A percentile compares a stretch with the other conserved stretches of the same genome.
These are phyloP conservation scores for Benincasa hispida DNA, from an alignment of 306 rosid species.

Conservation along the genomic window DNA sequence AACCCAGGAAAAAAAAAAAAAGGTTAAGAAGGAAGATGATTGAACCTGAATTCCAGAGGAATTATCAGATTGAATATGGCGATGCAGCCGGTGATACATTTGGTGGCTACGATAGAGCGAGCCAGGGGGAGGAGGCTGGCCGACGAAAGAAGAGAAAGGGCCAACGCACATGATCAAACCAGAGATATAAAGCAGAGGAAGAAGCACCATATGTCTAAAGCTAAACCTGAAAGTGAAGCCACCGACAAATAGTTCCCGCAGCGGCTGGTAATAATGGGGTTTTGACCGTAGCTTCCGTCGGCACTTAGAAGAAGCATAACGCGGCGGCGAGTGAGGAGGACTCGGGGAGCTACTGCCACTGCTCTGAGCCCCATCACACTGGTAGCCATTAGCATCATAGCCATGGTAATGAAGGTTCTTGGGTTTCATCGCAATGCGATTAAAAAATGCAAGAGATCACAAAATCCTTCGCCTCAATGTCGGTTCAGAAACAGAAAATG, in stretches of 20 bases:
- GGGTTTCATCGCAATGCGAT: slow-evolving; percentile 36
- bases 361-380: slow-evolving; percentile 24
- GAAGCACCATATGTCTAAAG: slow-evolving; percentile 55
- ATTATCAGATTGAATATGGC: slow-evolving; percentile 48
- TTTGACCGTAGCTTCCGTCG: slow-evolving; percentile 54
- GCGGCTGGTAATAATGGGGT: slow-evolving; percentile 15
- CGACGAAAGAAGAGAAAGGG: slow-evolving; percentile 56
- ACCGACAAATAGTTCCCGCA: slow-evolving; percentile 29
- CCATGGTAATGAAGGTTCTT: slow-evolving; percentile 31
- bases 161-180: slow-evolving; percentile 84
- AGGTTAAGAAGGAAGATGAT: not conserved
- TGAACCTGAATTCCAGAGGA: slow-evolving; percentile 60
- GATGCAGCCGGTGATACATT: slow-evolving; percentile 48
- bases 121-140: slow-evolving; percentile 67
- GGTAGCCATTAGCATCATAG: slow-evolving; percentile 21
- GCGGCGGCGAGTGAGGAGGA: slow-evolving; percentile 80
- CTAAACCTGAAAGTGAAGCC: slow-evolving; percentile 46
- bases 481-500: not conserved
- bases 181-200: slow-evolving; percentile 64
- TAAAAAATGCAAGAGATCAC: not conserved
- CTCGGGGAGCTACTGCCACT: slow-evolving; percentile 63
- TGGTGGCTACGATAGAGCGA: slow-evolving; percentile 66
- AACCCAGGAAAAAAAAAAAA: not conserved
- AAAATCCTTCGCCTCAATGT: not conserved
- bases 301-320: slow-evolving; percentile 27